Percentiles rank a stretch among this genome's conserved stretches.
phyloP scores from a whole-genome alignment of 2,329 filamentous ascomycete genomes.

The Xylariaceae sp. region DNA sequence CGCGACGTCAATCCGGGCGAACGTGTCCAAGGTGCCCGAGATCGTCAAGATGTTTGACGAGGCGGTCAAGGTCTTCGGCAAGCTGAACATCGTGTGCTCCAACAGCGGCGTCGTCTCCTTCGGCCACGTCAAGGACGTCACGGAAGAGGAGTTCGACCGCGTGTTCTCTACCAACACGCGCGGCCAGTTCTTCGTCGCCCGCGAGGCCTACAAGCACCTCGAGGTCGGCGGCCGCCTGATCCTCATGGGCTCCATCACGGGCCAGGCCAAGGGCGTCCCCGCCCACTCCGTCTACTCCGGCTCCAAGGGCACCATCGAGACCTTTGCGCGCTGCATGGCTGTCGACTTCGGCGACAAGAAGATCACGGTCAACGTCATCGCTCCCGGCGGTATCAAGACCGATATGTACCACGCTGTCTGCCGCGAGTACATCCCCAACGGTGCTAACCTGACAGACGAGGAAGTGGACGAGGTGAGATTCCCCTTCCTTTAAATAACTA shows the following conservation, averaged over 20 bases:
- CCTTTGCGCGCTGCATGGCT: conserved; percentile 76
- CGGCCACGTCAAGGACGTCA: conserved; percentile 71
- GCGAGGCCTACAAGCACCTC: conserved; percentile 72
- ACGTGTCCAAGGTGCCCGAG: conserved; percentile 68
- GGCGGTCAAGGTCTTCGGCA: conserved; percentile 67
- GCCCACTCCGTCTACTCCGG: conserved; percentile 77
- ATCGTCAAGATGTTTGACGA: conserved; percentile 68
- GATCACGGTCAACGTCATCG: conserved; percentile 71
- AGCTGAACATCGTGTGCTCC: conserved; percentile 72
- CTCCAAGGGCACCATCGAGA: conserved; percentile 77
- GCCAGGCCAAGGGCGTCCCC: conserved; percentile 70
- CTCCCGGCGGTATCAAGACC: conserved; percentile 70
- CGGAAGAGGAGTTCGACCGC: conserved; percentile 73
- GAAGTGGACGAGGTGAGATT: conserved; percentile 60
- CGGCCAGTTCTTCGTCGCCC: conserved; percentile 75
- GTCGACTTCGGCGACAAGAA: conserved; percentile 71
- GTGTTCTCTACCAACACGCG: conserved; percentile 72
- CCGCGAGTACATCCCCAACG: conserved; percentile 66
- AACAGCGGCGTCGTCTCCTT: conserved; percentile 73
- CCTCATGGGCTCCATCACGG: conserved; percentile 74
- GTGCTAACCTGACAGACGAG: conserved; percentile 60
- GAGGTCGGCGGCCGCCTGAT: conserved; percentile 73
- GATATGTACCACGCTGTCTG: conserved; percentile 72
- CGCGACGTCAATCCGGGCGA: conserved; percentile 69
- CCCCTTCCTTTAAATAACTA: not conserved